Evolutionary conservation across 164 flowering plant genomes (phyloP), one percentile per base, ranked within the genome.

Genomic region (Warburgia ugandensis): DNA sequence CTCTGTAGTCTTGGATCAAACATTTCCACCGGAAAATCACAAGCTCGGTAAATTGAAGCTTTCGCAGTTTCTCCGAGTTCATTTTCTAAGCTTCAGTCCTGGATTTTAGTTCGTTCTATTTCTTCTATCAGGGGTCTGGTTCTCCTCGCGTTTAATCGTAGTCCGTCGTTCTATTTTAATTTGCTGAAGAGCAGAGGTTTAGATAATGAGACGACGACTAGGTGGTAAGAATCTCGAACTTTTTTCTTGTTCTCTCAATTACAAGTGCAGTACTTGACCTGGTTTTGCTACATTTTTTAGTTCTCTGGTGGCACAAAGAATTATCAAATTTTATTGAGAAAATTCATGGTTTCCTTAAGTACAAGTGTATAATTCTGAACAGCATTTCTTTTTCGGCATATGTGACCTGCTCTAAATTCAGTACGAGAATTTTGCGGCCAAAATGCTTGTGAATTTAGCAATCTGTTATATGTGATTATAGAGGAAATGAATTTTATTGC

Each of bases 1-100:
- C 80, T 92, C 48, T 43, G 65, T 21, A 68, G 63, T 48, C 79
- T 82, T 25, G 63, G 72, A 10, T 64, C 83, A 52, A 65, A 52
- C 50, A 72, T 86, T 58, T 54, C 71, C 38, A 71, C 86, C 26
- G 75, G 62, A 43, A 88, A 84, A 66, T 75, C 92, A 1, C 88
- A 88, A 49, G 72, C 94, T 5, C 63, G 66, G 97, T 87, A 1
- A 56, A 65, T n/a, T n/a, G n/a, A n/a, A n/a, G n/a, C n/a, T n/a
- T n/a, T n/a, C 47, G 28, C 11, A 16, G 20, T 30, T 44, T 33
- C 29, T 19, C 22, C 48, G 11, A 16, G 21, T 28, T 1, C 25
- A 14, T 32, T 27, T 13, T 10, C 30, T 50, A 13, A 25, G 1
- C 35, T 32, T 25, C 9, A 1, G 1, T 35, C 20, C 16, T 8